Evolutionary conservation across 2,329 filamentous ascomycete species (phyloP).

Genomic region (Arthrobotrys sinensis): DNA sequence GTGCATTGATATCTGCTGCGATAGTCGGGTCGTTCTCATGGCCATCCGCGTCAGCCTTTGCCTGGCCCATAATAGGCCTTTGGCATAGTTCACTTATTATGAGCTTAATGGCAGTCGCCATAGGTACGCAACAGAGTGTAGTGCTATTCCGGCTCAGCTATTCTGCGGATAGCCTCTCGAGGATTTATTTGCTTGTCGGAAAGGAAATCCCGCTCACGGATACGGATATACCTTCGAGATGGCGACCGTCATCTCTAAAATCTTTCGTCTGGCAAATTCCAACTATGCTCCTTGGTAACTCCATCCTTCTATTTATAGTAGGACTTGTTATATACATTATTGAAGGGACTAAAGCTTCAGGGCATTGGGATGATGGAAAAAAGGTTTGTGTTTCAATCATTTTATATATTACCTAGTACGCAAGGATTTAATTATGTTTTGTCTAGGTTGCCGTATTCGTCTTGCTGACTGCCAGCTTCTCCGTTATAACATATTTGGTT

Average conservation of each 20-base stretch:
- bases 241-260: constrained; percentile 1
- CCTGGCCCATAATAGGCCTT: neutral
- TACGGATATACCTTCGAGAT: neutral
- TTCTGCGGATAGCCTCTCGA: neutral
- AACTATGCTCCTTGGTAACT: neutral
- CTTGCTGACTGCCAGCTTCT: neutral
- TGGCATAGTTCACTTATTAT: constrained; percentile 5
- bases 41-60: constrained; percentile 3
- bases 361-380: constrained; percentile 5
- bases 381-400: neutral
- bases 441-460: neutral
- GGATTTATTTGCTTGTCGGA: neutral
- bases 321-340: neutral
- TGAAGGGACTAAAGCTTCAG: neutral
- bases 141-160: neutral
- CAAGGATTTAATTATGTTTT: neutral
- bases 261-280: constrained; percentile 9
- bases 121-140: constrained; percentile 5
- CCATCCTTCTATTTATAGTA: constrained; percentile 1
- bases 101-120: constrained; percentile 2
- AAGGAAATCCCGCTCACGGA: neutral
- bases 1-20: constrained; percentile 2
- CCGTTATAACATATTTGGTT: neutral
- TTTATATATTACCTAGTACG: neutral
- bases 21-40: constrained; percentile 4